Conservation (phyloP, 345 rosid species). For the Clausena lansium region DNA sequence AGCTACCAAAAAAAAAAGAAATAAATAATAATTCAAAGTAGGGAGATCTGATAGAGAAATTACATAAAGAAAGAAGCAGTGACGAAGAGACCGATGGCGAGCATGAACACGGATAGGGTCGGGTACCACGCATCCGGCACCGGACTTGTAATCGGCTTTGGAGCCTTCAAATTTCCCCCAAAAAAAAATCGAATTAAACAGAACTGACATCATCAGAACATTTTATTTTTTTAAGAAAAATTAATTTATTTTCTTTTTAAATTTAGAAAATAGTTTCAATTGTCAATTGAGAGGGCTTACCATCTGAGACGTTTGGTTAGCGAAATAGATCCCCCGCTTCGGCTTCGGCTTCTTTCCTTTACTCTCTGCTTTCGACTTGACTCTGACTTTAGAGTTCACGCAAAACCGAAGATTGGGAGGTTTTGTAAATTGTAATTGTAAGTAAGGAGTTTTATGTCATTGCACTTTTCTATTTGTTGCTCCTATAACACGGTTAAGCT, state of each 20-base stretch:
- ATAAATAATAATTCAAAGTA: background rate
- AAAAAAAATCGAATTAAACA: background rate
- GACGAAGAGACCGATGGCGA: conserved; percentile 66
- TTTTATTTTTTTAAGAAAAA: too few species aligned
- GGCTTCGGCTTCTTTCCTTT: background rate
- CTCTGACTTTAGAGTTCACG: too few species aligned
- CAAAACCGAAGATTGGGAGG: too few species aligned
- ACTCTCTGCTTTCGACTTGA: too few species aligned
- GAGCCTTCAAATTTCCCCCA: conserved; percentile 35
- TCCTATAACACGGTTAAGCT: background rate
- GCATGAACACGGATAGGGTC: conserved; percentile 53
- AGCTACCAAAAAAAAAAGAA: background rate
- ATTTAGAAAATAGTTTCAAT: too few species aligned
- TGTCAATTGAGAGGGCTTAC: background rate
- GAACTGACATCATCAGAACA: background rate
- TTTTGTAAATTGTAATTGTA: too few species aligned
- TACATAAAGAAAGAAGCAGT: conserved; percentile 89
- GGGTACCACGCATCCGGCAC: conserved; percentile 73
- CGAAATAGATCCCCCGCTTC: conserved; percentile 1
- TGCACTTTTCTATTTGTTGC: background rate
- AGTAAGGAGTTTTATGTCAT: background rate
- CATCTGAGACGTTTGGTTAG: background rate
- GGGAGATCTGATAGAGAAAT: conserved; percentile 34
- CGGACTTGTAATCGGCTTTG: conserved; percentile 73
- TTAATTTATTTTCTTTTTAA: too few species aligned